These are phyloP conservation scores for Metschnikowia amazonensis DNA, from an alignment of 805 yeast genomes.

Conservation along the genomic window DNA sequence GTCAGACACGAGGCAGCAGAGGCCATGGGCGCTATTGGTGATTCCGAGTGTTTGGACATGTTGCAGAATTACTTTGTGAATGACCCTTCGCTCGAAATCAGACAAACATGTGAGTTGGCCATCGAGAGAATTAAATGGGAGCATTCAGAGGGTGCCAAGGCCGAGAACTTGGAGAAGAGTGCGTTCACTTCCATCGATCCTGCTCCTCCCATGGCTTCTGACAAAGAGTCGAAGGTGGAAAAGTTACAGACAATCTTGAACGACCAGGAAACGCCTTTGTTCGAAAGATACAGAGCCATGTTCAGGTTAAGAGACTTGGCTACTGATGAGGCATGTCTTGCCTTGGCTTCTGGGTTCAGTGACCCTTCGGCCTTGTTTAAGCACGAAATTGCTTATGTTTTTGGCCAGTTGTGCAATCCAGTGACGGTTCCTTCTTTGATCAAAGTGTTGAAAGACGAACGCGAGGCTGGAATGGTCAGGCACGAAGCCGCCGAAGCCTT, in stretches of 20 bases:
- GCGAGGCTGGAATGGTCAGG: slow-evolving; percentile 97
- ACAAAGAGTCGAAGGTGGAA: slow-evolving; percentile 50
- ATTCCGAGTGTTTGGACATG: slow-evolving; percentile 62
- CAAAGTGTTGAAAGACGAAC: slow-evolving; percentile 69
- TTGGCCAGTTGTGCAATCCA: slow-evolving; percentile 95
- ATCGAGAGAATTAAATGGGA: slow-evolving; percentile 94
- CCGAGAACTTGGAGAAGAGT: slow-evolving; percentile 70
- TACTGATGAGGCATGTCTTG: slow-evolving; percentile 86
- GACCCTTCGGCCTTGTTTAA: slow-evolving; percentile 93
- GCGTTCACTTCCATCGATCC: slow-evolving; percentile 91
- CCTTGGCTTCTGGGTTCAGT: slow-evolving; percentile 82
- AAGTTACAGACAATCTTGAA: slow-evolving; percentile 67
- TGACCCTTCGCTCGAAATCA: slow-evolving; percentile 83
- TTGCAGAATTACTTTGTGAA: slow-evolving; percentile 59
- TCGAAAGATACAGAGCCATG: slow-evolving; percentile 97
- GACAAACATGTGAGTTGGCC: slow-evolving; percentile 97
- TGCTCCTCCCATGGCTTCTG: slow-evolving; percentile 90
- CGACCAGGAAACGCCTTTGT: slow-evolving; percentile 72
- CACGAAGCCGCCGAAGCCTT: slow-evolving; percentile 99
- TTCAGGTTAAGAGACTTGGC: slow-evolving; percentile 95
- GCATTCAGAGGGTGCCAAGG: slow-evolving; percentile 58
- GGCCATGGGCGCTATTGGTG: slow-evolving; percentile 95
- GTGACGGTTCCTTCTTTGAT: slow-evolving; percentile 84
- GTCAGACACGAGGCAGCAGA: slow-evolving; percentile 99
- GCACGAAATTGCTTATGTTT: slow-evolving; percentile 97